Base-by-base conservation (phyloP, 1,284 basidiomycete species). In the Ganoderma boninense region DNA sequence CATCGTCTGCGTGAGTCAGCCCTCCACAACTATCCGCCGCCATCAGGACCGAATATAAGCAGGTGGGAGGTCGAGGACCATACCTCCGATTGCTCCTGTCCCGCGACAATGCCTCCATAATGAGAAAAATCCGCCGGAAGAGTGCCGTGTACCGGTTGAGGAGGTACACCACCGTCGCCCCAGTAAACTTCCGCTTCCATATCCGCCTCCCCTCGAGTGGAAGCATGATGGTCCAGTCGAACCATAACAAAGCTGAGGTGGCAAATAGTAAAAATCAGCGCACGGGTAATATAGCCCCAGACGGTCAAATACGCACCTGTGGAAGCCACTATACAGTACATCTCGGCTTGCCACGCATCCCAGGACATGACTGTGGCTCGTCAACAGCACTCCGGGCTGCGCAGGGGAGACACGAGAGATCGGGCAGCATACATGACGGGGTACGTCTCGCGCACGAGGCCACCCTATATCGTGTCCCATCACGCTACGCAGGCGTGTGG, bases 281-380 rank as follows among this genome's bases (percentile, higher is more conserved):
- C 16, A 26, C 16, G 11, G 26, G 32, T 32, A 32, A 32, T 23
- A 40, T 6, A 0, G 1, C n/a, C 14, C 4, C 14, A 3, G 26
- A 42, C 10, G 40, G 18, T 40, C 4, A 20, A 29, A 11, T 6
- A 44, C 66, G 7, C 46, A 71, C 72, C 65, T 13, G 67, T 69
- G 1, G 72, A 63, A 20, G 72, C 69, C 20, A 73, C 52, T 35
- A 71, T 63, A 40, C 69, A 73, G 43, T 69, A 69, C 46, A 67
- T 69, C 54, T 71, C 68, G 5, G 54, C 43, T 13, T 68, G 18
- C 44, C 71, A 69, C 60, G 18, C 40, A 16, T 8, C 14, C 35
- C 20, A 49, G 10, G 46, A 23, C 20, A 49, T 49, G 46, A 40
- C 40, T 40, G 40, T 16, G n/a, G 20, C 13, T 40, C 57, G 20